phyloP scores from a whole-genome alignment of 148 eudicot species.

The Chenopodium quinoa region DNA sequence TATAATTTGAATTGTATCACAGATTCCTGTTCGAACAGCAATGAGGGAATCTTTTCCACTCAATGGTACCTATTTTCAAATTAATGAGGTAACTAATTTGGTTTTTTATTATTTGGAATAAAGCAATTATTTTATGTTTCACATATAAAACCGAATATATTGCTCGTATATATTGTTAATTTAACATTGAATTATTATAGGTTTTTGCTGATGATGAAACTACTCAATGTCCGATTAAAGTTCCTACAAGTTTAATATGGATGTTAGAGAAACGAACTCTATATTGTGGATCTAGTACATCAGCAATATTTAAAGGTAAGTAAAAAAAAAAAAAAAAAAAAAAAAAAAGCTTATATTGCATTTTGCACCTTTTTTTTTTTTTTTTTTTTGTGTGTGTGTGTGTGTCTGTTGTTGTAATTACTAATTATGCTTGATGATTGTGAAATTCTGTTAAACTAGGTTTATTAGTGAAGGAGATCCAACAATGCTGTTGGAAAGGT shows the following conservation, averaged over 20 bases:
- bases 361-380: too few species aligned
- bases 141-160: too few species aligned
- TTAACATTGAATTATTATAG: conserved; percentile 19
- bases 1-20: neutral
- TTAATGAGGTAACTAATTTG: conserved; percentile 57
- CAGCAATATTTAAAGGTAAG: conserved; percentile 47
- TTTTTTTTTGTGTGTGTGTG: too few species aligned
- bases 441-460: conserved; percentile 24
- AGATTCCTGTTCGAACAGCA: conserved; percentile 76
- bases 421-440: neutral
- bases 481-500: conserved; percentile 47
- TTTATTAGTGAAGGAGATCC: conserved; percentile 28
- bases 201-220: conserved; percentile 67
- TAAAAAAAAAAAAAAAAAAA: neutral
- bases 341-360: neutral
- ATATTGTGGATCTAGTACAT: conserved; percentile 45
- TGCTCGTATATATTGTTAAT: too few species aligned
- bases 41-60: conserved; percentile 61
- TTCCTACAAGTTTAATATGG: conserved; percentile 43
- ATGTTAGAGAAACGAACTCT: conserved; percentile 34
- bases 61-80: conserved; percentile 80
- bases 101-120: too few species aligned
- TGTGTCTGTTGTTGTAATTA: too few species aligned
- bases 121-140: too few species aligned
- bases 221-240: conserved; percentile 32